Conservation (phyloP, 2,329 filamentous ascomycete genomes). For the Pseudocercospora pini-densiflorae region DNA sequence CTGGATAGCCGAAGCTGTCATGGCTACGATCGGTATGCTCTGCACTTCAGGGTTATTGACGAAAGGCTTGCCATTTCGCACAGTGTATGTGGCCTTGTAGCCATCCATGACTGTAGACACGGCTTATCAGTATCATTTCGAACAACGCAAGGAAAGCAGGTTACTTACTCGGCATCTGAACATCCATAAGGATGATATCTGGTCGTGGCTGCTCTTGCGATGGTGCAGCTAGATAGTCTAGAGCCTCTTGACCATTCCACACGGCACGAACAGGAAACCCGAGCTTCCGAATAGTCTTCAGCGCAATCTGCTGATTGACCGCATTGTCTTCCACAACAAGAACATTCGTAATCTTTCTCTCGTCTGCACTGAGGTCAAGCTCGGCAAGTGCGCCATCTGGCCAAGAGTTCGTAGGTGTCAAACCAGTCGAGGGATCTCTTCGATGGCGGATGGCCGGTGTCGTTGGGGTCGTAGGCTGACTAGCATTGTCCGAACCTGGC, state of each 20-base stretch:
- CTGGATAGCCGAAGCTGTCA: slow-evolving; percentile 79
- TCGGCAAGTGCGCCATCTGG: slow-evolving; percentile 47
- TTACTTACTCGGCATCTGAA: slow-evolving; percentile 45
- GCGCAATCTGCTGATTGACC: slow-evolving; percentile 71
- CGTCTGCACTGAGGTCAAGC: slow-evolving; percentile 59
- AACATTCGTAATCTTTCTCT: slow-evolving; percentile 69
- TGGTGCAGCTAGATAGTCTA: slow-evolving; percentile 66
- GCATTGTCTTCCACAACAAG: slow-evolving; percentile 81
- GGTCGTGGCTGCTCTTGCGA: slow-evolving; percentile 59
- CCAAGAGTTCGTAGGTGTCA: slow-evolving; percentile 32
- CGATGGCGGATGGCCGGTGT: slow-evolving; percentile 26
- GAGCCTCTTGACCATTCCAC: slow-evolving; percentile 78
- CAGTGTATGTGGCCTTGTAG: slow-evolving; percentile 74
- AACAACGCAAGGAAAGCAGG: neutral
- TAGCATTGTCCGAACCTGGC: slow-evolving; percentile 65
- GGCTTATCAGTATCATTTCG: neutral
- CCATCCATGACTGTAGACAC: slow-evolving; percentile 67
- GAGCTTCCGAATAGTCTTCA: slow-evolving; percentile 74
- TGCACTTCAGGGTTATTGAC: slow-evolving; percentile 58
- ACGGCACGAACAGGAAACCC: slow-evolving; percentile 72
- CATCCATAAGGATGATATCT: slow-evolving; percentile 67
- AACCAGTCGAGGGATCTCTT: slow-evolving; percentile 27
- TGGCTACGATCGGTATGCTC: slow-evolving; percentile 76
- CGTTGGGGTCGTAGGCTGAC: slow-evolving; percentile 46
- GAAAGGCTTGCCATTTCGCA: slow-evolving; percentile 71